Evolutionary conservation across 2,329 filamentous ascomycete species (phyloP).

Genomic region (Ophiostoma ulmi): DNA sequence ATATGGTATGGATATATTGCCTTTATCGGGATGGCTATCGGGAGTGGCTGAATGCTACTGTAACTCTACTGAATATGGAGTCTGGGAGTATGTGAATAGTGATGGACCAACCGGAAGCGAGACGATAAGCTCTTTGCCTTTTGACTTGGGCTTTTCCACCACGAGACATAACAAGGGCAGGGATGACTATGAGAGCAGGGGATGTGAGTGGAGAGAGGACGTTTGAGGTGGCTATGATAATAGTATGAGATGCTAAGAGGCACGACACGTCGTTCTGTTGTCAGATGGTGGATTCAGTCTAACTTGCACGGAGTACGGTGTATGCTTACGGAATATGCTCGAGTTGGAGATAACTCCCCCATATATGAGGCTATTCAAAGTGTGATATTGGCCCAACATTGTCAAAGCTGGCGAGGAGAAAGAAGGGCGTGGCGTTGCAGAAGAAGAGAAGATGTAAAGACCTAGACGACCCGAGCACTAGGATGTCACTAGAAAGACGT

Average conservation of each 20-base stretch:
- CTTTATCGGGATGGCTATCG: slow-evolving; percentile 10
- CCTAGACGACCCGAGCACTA: not conserved
- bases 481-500: slow-evolving; percentile 2
- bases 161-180: not conserved
- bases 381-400: not conserved
- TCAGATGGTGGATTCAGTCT: not conserved
- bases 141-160: not conserved
- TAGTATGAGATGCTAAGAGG: slow-evolving; percentile 1
- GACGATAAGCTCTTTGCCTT: slow-evolving; percentile 14
- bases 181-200: not conserved
- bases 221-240: not conserved
- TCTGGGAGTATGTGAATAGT: not conserved
- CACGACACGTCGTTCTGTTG: not conserved
- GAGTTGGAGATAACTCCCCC: too few relatives aligned
- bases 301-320: too few relatives aligned
- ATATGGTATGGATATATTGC: not conserved
- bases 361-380: too few relatives aligned
- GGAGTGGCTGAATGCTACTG: slow-evolving; percentile 9
- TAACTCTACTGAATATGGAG: not conserved
- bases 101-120: slow-evolving; percentile 8
- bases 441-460: not conserved
- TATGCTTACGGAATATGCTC: too few relatives aligned
- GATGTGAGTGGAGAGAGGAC: not conserved
- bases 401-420: not conserved
- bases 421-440: not conserved